A percentile compares a stretch with the other conserved stretches of the same genome.
These are phyloP conservation scores for Didymella glomerata DNA, from an alignment of 2,329 filamentous ascomycete species.

Conservation along the genomic window DNA sequence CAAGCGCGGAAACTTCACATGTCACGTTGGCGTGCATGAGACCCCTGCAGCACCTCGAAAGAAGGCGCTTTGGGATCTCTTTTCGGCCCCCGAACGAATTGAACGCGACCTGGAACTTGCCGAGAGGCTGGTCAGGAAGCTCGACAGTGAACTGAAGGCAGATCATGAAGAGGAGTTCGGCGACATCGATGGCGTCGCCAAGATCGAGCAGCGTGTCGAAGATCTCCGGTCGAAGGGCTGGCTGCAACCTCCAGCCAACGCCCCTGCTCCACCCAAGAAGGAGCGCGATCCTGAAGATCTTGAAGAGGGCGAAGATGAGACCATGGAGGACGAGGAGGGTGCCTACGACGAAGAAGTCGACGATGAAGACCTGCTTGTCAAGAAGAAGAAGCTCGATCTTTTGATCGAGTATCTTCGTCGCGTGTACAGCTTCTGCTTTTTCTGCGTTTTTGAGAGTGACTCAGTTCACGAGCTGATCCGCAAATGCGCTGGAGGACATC, in stretches of 20 bases:
- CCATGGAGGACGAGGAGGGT: conserved; percentile 70
- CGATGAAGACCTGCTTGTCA: conserved; percentile 85
- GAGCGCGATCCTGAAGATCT: conserved; percentile 69
- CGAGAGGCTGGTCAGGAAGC: conserved; percentile 80
- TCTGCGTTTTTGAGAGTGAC: conserved; percentile 98
- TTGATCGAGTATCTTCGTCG: conserved; percentile 95
- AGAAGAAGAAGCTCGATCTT: conserved; percentile 97
- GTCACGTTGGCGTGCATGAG: conserved; percentile 95
- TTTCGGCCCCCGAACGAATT: conserved; percentile 91
- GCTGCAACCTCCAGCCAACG: conserved; percentile 71
- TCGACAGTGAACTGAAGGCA: conserved; percentile 83
- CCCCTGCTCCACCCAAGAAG: conserved; percentile 64
- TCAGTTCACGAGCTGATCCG: conserved; percentile 94
- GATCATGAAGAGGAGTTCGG: conserved; percentile 60
- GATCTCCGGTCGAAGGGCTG: conserved; percentile 78
- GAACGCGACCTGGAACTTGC: conserved; percentile 88
- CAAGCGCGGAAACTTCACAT: conserved; percentile 92
- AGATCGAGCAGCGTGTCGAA: conserved; percentile 87
- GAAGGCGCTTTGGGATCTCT: conserved; percentile 96
- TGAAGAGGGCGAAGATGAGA: conserved; percentile 76
- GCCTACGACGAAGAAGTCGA: conserved; percentile 80
- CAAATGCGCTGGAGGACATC: conserved; percentile 96
- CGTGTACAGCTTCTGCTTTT: conserved; percentile 99
- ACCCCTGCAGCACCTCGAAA: conserved; percentile 86
- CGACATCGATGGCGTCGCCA: conserved; percentile 71